phyloP scores from a whole-genome alignment of 2,329 filamentous ascomycete genomes.

The Ceratocystis papillata region DNA sequence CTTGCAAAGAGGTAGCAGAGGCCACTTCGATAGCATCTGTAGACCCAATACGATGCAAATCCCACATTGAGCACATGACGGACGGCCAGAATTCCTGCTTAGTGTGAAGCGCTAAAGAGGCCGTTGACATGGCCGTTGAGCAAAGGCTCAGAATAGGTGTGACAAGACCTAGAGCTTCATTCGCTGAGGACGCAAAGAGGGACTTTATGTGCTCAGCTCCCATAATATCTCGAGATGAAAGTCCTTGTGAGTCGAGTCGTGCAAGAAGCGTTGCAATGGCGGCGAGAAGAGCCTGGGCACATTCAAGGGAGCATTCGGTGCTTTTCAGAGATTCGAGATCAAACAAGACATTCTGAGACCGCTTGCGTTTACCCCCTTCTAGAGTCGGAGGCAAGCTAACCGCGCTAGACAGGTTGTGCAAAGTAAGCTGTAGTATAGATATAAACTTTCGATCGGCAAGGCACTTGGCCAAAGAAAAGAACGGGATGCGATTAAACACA shows the following conservation, averaged over 20 bases:
- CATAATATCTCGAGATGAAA: conserved; percentile 38
- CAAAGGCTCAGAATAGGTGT: conserved; percentile 40
- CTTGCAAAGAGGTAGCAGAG: conserved; percentile 36
- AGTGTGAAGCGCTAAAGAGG: conserved; percentile 31
- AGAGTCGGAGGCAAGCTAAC: conserved; percentile 24
- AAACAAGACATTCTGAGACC: conserved; percentile 31
- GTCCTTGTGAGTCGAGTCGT: conserved; percentile 34
- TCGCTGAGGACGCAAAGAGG: conserved; percentile 42
- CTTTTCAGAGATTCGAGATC: conserved; percentile 35
- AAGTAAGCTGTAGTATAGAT: conserved; percentile 51
- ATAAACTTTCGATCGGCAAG: conserved; percentile 61
- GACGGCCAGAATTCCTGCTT: conserved; percentile 40
- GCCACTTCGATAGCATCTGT: conserved; percentile 42
- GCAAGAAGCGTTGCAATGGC: conserved; percentile 39
- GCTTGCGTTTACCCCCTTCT: conserved; percentile 38
- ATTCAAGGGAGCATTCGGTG: conserved; percentile 35
- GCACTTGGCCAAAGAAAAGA: conserved; percentile 58
- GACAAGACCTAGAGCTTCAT: conserved; percentile 39
- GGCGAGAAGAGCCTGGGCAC: conserved; percentile 40
- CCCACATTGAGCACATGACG: conserved; percentile 41
- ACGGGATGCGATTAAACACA: conserved; percentile 54
- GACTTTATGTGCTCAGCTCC: conserved; percentile 50
- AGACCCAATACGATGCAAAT: conserved; percentile 42
- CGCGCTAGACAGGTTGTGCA: conserved; percentile 45
- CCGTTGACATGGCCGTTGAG: conserved; percentile 32